Base-by-base conservation (phyloP, 2,329 filamentous ascomycete species). In the Fusarium vanettenii region DNA sequence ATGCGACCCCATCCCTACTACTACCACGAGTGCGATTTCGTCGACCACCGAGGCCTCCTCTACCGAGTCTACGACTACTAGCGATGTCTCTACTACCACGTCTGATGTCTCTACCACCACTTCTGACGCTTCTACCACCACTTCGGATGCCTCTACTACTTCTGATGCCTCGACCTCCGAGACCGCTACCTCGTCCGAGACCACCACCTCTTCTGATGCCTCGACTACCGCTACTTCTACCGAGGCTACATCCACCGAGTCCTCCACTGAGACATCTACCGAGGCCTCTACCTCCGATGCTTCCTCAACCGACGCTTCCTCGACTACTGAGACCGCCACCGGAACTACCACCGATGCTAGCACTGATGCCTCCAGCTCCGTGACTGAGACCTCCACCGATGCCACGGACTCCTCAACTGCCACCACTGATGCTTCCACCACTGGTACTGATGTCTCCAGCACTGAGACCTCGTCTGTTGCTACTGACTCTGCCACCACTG, bases 1-100 rank as follows among this genome's bases (percentile, higher is more conserved):
- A 57, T 85, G 83, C 66, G 78, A 78, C 39, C 65, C 77, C 10
- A 75, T 79, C 11, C 76, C 80, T 29, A 77, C 76, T 27, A 67
- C 74, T 29, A 77, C 76, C 18, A 76, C 78, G 18, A 76, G 73
- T 31, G 56, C 67, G 35, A 33, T 67, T 18, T 59, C 60, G 29
- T 72, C 67, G 9, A 73, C 74, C 9, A 68, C 68, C 0, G 64
- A 71, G 31, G 55, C 50, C 31, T 60, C 69, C 4, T 68, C 69
- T 6, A 72, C 75, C 14, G 66, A 66, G 18, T 55, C 61, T 13
- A 59, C 65, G 10, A 31, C 64, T 9, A 67, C 61, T 13, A 64
- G 66, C 18, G 72, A 72, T 37, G 66, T 66, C 5, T 66, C 72
- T 11, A 52, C 75, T 13, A 52, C 48, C 27, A 52, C 48, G 5